A percentile compares a stretch with the other conserved stretches of the same genome.
Conservation (phyloP, 768 basidiomycete species). For the Hebeloma cylindrosporum region DNA sequence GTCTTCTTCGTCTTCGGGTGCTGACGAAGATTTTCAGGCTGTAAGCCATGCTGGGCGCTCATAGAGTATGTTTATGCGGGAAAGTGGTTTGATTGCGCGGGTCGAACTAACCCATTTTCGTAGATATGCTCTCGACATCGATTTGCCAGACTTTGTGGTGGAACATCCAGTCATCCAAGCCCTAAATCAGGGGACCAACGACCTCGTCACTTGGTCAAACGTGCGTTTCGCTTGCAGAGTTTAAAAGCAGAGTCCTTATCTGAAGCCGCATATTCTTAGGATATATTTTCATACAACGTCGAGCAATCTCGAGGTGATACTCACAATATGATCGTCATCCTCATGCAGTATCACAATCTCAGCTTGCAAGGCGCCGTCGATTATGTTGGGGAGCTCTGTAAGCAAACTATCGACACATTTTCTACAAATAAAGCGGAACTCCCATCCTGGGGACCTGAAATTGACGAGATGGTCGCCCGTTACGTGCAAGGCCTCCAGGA, state of each 20-base stretch:
- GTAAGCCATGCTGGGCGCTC: conserved; percentile 74
- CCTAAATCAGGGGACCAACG: conserved; percentile 70
- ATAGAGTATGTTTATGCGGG: conserved; percentile 56
- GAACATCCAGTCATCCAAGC: conserved; percentile 60
- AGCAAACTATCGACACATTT: conserved; percentile 54
- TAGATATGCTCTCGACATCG: conserved; percentile 64
- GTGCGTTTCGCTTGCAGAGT: conserved; percentile 37
- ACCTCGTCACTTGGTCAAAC: conserved; percentile 83
- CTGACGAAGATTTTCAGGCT: conserved; percentile 34
- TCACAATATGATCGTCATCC: conserved; percentile 72
- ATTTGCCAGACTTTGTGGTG: conserved; percentile 70
- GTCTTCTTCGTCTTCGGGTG: background rate
- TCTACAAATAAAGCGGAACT: conserved; percentile 43
- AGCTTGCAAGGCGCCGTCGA: conserved; percentile 63
- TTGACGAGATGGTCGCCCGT: conserved; percentile 55
- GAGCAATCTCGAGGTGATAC: conserved; percentile 70
- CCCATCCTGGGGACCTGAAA: conserved; percentile 62
- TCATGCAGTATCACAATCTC: conserved; percentile 60
- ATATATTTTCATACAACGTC: conserved; percentile 75
- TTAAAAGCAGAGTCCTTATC: conserved; percentile 8
- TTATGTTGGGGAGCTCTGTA: conserved; percentile 62
- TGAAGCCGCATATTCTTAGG: conserved; percentile 42
- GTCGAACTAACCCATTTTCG: background rate
- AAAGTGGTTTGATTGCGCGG: conserved; percentile 6
- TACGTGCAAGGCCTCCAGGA: conserved; percentile 66